Conservation (phyloP, 2,329 filamentous ascomycete genomes). For the Cercospora berteroae region DNA sequence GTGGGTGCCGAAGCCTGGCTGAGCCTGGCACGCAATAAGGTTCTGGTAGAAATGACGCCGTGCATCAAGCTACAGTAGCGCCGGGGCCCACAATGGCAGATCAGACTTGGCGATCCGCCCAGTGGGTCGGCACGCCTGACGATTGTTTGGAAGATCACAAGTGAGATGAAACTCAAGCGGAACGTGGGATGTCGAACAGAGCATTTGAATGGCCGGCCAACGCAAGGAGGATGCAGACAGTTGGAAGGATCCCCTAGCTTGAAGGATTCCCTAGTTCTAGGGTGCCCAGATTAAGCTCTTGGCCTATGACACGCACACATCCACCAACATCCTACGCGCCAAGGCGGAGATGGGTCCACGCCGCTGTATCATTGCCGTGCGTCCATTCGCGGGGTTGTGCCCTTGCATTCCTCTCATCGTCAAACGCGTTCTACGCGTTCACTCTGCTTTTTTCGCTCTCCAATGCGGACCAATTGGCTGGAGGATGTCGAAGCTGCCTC, state of each 20-base stretch:
- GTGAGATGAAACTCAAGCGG: neutral
- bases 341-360: neutral
- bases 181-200: neutral
- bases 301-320: neutral
- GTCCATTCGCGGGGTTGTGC: neutral
- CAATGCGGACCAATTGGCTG: neutral
- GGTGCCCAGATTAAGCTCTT: neutral
- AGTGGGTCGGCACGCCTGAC: neutral
- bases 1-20: neutral
- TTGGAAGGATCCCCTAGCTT: neutral
- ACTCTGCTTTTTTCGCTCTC: neutral
- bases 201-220: neutral
- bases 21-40: neutral
- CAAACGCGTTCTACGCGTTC: neutral
- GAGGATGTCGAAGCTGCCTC: neutral
- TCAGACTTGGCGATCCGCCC: neutral
- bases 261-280: neutral
- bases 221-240: neutral
- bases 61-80: neutral
- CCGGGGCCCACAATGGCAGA: neutral
- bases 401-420: neutral
- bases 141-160: neutral
- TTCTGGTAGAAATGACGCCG: neutral
- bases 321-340: neutral
- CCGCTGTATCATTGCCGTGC: neutral